phyloP scores from a whole-genome alignment of 2,329 filamentous ascomycete species.

The Colletotrichum salicis region DNA sequence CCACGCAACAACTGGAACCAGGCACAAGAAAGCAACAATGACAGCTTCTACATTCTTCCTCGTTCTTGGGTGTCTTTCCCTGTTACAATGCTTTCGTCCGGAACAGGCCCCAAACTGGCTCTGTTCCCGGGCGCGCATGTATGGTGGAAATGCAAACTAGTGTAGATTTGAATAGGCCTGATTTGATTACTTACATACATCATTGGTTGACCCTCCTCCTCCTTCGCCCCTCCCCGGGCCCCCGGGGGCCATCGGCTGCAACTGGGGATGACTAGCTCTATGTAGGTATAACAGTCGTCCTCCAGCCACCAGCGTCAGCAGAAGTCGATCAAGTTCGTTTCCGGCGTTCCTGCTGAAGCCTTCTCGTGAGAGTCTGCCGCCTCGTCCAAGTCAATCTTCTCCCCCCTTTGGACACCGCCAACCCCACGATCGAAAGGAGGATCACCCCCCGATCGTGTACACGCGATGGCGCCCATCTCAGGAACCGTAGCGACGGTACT shows the following conservation, averaged over 20 bases:
- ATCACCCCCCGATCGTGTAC: background rate
- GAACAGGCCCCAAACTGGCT: background rate
- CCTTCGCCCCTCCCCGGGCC: too few species aligned
- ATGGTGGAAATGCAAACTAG: background rate
- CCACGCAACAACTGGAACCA: background rate
- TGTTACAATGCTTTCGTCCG: background rate
- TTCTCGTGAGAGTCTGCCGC: background rate
- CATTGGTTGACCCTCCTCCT: background rate
- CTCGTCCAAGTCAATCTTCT: background rate
- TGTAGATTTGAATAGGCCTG: background rate
- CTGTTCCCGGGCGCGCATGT: background rate
- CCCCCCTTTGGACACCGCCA: background rate
- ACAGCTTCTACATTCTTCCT: background rate
- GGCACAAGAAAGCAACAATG: background rate
- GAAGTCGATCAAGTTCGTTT: background rate
- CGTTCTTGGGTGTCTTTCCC: background rate
- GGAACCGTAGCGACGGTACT: slow-evolving; percentile 8
- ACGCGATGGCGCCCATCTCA: slow-evolving; percentile 17
- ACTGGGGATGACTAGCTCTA: background rate
- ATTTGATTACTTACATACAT: background rate
- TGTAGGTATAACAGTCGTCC: background rate
- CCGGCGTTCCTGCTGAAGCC: background rate
- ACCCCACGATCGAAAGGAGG: background rate
- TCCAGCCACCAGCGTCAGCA: background rate
- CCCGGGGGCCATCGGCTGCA: too few species aligned